Evolutionary conservation across 768 basidiomycete genomes (phyloP), one percentile per base, ranked within the genome.

Genomic region (Rhizopogon rudus): DNA sequence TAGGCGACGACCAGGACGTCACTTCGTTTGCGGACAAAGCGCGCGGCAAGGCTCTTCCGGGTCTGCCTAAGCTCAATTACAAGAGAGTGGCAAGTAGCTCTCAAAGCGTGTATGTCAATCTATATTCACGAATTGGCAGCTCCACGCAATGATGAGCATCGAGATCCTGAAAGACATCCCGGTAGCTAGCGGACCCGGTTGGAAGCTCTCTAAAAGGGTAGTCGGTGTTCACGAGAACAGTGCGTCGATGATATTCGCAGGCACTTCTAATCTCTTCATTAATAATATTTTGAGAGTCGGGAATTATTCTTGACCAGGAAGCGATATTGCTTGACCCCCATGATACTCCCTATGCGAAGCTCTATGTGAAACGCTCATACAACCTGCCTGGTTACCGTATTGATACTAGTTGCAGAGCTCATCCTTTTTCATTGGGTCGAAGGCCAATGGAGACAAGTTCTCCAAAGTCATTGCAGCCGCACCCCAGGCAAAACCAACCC

Each of bases 171-270:
- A 84, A 67, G 81, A 84, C n/a, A 73, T 95, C 46, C 92, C 92
- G 0, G 67, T 78, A 0, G 85, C 82, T 37, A 87, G 86, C 57
- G 91, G 91, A 8, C 74, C 80, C 2, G 93, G 90, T 7, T 95
- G 92, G 92, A 87, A 76, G 55, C 76, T 86, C 65, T 84, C 79
- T 60, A 75, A 75, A 56, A 78, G 84, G 55, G 77, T 91, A 48
- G 80, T 81, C 1, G 88, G 83, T 31, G 76, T 93, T 20, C 80
- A 79, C 45, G 92, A 95, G 73, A 94, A 94, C 68, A 92, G 91
- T 91, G 59, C 52, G 87, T 71, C 1, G 10, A 13, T 7, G 14
- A 3, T 42, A 53, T 50, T 22, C 28, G 40, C 22, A 14, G 25
- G 2, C 9, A 16, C 22, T 5, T 17, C 44, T 25, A 25, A 25